Conservation (phyloP, 176 grass and related monocot genomes). For the Saccharum officinarum region DNA sequence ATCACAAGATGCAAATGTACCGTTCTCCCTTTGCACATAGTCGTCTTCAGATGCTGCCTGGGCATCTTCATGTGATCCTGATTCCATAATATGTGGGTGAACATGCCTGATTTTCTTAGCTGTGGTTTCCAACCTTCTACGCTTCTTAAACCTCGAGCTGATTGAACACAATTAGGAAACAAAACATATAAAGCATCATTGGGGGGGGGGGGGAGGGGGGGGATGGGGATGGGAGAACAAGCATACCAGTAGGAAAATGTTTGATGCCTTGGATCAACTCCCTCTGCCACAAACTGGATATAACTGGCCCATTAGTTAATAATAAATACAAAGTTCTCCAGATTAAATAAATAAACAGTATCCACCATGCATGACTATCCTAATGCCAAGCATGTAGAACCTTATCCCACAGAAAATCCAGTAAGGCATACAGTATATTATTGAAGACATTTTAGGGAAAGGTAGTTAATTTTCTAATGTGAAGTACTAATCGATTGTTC, state of each 20-base stretch:
- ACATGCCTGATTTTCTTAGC: conserved; percentile 54
- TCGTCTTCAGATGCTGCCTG: conserved; percentile 56
- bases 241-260: conserved; percentile 87
- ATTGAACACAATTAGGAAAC: conserved; percentile 34
- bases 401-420: background rate
- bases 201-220: background rate
- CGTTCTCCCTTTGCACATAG: conserved; percentile 59
- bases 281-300: conserved; percentile 72
- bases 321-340: background rate
- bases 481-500: background rate
- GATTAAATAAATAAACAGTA: conserved; percentile 13
- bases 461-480: conserved; percentile 2
- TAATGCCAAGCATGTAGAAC: background rate
- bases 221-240: background rate
- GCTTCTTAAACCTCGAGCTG: conserved; percentile 77
- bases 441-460: conserved; percentile 5
- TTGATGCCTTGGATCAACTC: conserved; percentile 92
- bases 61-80: conserved; percentile 69
- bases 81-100: conserved; percentile 70
- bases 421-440: background rate
- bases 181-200: background rate
- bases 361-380: background rate
- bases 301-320: conserved; percentile 21
- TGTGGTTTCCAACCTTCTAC: conserved; percentile 43
- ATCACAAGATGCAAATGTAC: conserved; percentile 48